These are phyloP conservation scores for Hippophae gyantsensis DNA, from an alignment of 306 rosid genomes.

Conservation along the genomic window DNA sequence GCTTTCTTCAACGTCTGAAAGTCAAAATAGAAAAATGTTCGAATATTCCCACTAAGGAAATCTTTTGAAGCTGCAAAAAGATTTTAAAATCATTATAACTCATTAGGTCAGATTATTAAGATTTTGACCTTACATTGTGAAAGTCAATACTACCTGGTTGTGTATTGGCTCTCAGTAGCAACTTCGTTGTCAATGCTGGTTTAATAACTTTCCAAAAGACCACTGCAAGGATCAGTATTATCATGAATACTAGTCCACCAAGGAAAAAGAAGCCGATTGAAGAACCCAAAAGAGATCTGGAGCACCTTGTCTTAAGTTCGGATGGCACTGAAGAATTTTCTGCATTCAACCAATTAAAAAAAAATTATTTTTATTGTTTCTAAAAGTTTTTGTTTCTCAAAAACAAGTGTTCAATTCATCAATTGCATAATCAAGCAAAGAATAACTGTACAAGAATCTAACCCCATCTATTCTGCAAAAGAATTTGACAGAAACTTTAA, in stretches of 20 bases:
- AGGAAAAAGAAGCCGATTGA: conserved; percentile 47
- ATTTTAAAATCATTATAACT: not conserved
- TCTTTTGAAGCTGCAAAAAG: conserved; percentile 38
- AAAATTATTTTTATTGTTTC: too few relatives aligned
- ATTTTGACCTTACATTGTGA: not conserved
- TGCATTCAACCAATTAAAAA: conserved; percentile 9
- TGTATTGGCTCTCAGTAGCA: conserved; percentile 15
- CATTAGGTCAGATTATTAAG: not conserved
- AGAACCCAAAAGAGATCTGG: conserved; percentile 4
- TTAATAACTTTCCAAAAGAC: conserved; percentile 43
- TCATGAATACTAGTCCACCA: conserved; percentile 46
- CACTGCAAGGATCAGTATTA: conserved; percentile 38
- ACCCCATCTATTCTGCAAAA: too few relatives aligned
- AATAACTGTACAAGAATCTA: too few relatives aligned
- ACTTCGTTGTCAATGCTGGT: conserved; percentile 27
- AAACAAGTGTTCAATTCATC: not conserved
- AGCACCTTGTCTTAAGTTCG: conserved; percentile 4
- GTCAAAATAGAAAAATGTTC: conserved; percentile 52
- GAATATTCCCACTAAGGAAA: conserved; percentile 48
- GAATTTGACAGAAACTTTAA: too few relatives aligned
- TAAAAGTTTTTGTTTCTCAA: not conserved
- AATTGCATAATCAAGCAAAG: not conserved
- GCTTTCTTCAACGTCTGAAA: conserved; percentile 58
- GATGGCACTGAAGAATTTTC: conserved; percentile 26
- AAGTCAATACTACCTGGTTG: conserved; percentile 34